These are phyloP conservation scores for Isoetes engelmannii DNA, from an alignment of 83 land plant genomes.

Conservation along the genomic window DNA sequence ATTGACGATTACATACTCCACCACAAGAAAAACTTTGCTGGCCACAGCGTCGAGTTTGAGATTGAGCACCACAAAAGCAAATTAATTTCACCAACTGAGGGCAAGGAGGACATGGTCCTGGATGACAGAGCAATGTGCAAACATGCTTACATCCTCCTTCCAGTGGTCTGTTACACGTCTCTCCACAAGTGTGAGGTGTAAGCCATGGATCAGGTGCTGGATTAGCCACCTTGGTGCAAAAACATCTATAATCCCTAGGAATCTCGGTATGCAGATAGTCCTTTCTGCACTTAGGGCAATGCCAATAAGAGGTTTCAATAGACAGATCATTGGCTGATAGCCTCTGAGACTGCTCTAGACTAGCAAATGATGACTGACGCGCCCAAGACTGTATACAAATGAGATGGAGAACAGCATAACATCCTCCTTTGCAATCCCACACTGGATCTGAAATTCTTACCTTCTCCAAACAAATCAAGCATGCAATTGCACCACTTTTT, in stretches of 20 bases:
- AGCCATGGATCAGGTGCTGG: constrained; percentile 78
- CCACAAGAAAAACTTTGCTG: constrained; percentile 71
- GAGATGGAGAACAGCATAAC: constrained; percentile 77
- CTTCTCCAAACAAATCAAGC: constrained; percentile 86
- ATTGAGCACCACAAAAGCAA: constrained; percentile 55
- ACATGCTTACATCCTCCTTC: constrained; percentile 55
- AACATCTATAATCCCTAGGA: constrained; percentile 60
- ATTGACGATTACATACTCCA: constrained; percentile 31
- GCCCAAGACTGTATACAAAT: constrained; percentile 88
- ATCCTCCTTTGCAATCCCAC: constrained; percentile 71
- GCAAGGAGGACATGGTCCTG: constrained; percentile 97
- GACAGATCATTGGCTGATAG: constrained; percentile 33
- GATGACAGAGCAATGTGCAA: constrained; percentile 85
- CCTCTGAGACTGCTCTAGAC: constrained; percentile 38
- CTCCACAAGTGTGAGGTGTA: constrained; percentile 90
- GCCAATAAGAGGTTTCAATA: constrained; percentile 41
- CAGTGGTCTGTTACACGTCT: constrained; percentile 53
- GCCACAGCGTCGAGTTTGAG: constrained; percentile 70
- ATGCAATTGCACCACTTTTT: constrained; percentile 60
- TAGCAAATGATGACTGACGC: constrained; percentile 45
- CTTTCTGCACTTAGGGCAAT: constrained; percentile 82
- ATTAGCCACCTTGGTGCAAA: constrained; percentile 64
- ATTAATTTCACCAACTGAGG: constrained; percentile 56
- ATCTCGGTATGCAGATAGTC: constrained; percentile 44
- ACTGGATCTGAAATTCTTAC: constrained; percentile 62